A percentile compares a stretch with the other conserved stretches of the same genome.
phyloP scores from a whole-genome alignment of 2,329 filamentous ascomycete species.

The Colletotrichum ledebouriae region DNA sequence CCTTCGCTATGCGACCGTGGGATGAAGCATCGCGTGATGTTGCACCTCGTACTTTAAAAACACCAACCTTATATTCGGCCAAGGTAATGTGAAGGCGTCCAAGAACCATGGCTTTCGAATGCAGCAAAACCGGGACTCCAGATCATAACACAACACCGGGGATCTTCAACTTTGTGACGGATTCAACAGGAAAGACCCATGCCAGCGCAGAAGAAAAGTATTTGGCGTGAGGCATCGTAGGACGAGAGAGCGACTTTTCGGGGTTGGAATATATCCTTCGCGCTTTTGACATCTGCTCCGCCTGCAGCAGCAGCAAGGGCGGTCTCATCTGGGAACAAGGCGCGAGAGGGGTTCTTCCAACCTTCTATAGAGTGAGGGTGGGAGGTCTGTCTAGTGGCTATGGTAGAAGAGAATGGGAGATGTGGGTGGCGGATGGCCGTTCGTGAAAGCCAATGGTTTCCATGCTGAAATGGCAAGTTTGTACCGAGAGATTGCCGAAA shows the following conservation, averaged over 20 bases:
- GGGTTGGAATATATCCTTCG: not conserved
- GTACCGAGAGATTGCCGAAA: not conserved
- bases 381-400: not conserved
- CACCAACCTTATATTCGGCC: not conserved
- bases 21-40: not conserved
- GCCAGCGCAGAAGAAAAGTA: not conserved
- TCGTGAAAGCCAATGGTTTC: not conserved
- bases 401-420: not conserved
- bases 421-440: not conserved
- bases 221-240: not conserved
- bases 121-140: not conserved
- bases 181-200: not conserved
- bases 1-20: not conserved
- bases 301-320: not conserved
- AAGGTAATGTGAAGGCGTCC: not conserved
- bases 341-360: not conserved
- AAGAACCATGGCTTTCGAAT: not conserved
- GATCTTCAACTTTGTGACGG: not conserved
- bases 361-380: not conserved
- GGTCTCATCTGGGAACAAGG: not conserved
- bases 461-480: not conserved
- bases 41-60: not conserved
- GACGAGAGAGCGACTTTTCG: not conserved
- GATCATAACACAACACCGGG: not conserved
- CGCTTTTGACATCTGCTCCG: not conserved